Percentiles rank a stretch among this genome's conserved stretches.
Conservation (phyloP, 495 filamentous ascomycete genomes). For the Rhizodiscina lignyota region DNA sequence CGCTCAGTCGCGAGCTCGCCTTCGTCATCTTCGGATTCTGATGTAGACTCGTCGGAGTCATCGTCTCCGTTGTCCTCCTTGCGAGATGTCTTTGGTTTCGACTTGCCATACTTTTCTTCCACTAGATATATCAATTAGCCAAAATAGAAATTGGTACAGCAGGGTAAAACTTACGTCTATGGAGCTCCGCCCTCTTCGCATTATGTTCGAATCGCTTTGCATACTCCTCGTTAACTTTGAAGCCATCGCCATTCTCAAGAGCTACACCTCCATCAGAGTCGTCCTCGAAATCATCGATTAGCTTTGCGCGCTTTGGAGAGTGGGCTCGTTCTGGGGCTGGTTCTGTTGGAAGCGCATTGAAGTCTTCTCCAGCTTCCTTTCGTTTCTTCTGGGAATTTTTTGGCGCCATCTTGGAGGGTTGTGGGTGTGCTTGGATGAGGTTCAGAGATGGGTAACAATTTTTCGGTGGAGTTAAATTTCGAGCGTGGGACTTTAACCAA, state of each 20-base stretch:
- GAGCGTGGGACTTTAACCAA: too few species aligned
- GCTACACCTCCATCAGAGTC: conserved; percentile 28
- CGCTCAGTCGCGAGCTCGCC: conserved; percentile 65
- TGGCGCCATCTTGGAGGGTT: too few species aligned
- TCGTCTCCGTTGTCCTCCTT: conserved; percentile 27
- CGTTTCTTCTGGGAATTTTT: too few species aligned
- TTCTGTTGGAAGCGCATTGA: too few species aligned
- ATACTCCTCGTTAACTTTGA: conserved; percentile 84
- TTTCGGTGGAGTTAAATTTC: too few species aligned
- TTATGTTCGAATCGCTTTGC: conserved; percentile 87
- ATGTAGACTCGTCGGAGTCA: conserved; percentile 40
- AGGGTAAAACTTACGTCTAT: conserved; percentile 44
- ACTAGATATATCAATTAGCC: conserved; percentile 32
- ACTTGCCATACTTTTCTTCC: conserved; percentile 67
- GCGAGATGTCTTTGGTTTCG: conserved; percentile 15
- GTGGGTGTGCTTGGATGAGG: too few species aligned
- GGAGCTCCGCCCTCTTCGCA: conserved; percentile 82
- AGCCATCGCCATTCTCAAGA: conserved; percentile 20
- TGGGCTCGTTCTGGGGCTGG: too few species aligned
- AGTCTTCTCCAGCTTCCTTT: too few species aligned
- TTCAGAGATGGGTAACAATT: too few species aligned
- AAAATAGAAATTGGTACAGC: not conserved
- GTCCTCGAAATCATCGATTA: conserved; percentile 14
- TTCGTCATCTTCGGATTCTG: conserved; percentile 80
- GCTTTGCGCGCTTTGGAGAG: conserved; percentile 16